These are phyloP conservation scores for Pharnaceum exiguum DNA, from an alignment of 148 eudicot genomes.

Conservation along the genomic window DNA sequence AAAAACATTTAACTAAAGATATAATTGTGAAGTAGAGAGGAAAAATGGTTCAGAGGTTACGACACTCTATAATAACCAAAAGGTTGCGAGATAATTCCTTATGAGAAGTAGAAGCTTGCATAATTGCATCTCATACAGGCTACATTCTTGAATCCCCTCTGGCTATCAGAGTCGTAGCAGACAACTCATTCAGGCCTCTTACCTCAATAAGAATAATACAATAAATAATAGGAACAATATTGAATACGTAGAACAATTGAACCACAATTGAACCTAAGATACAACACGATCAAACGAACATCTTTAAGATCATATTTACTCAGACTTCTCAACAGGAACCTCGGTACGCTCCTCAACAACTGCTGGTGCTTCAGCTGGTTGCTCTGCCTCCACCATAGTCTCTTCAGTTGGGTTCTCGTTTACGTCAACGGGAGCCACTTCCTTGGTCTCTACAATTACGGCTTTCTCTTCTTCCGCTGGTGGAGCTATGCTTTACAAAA, in stretches of 20 bases:
- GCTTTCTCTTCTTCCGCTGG: constrained; percentile 20
- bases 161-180: too few relatives aligned
- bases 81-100: too few relatives aligned
- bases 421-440: constrained; percentile 15
- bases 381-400: constrained; percentile 25
- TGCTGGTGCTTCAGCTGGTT: constrained; percentile 22
- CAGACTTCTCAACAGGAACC: constrained; percentile 35
- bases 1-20: too few relatives aligned
- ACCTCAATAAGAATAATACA: not conserved
- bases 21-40: too few relatives aligned
- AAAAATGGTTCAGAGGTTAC: too few relatives aligned
- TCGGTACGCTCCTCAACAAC: constrained; percentile 24
- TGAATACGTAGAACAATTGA: constrained; percentile 6
- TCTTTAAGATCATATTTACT: constrained; percentile 5
- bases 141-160: too few relatives aligned
- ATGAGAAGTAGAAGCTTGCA: too few relatives aligned
- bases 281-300: constrained; percentile 7
- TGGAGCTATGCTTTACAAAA: too few relatives aligned
- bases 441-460: constrained; percentile 15
- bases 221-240: not conserved
- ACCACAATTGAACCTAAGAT: constrained; percentile 8
- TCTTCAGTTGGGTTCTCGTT: constrained; percentile 11
- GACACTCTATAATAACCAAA: too few relatives aligned
- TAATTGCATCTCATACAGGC: too few relatives aligned
- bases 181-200: too few relatives aligned